Base-by-base conservation (phyloP, 2,329 filamentous ascomycete species). In the Orbilia quercus region DNA sequence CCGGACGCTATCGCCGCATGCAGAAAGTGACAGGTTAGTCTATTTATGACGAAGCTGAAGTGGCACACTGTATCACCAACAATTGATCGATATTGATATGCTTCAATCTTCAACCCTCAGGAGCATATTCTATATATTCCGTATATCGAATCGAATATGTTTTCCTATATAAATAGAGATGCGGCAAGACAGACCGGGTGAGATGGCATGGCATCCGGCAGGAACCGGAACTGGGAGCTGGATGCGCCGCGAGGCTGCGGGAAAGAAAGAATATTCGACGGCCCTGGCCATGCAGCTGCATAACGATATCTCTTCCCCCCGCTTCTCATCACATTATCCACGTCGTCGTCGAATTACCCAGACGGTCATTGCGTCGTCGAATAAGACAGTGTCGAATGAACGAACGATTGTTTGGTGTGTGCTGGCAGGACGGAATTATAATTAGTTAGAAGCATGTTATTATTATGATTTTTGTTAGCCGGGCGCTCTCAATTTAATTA, bases 401-500 rank as follows among this genome's bases (percentile, higher is more conserved):
- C 7, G 16, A 7, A 6, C 12, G 12, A 34, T 34, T 34, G 40
- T n/a, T 16, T 54, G 64, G 50, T 34, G 57, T 72, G 59, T 65
- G 67, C 67, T 72, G 67, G 67, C 59, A 64, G 59, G 22, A 22
- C 28, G 59, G 55, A 57, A 57, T 9, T 9, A n/a, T n/a, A n/a
- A n/a, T n/a, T n/a, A n/a, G n/a, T n/a, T n/a, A n/a, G n/a, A n/a
- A n/a, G n/a, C n/a, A n/a, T n/a, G n/a, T n/a, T n/a, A n/a, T n/a
- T n/a, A n/a, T 31, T 9, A 31, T 31, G 5, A 5, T 31, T 4
- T 31, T 31, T 31, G 62, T 57, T 48, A 57, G 58, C 59, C 58
- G 59, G 31, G 53, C 58, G 53, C 51, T 44, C 38, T 60, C 36
- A 45, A 20, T 59, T 48, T 72, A 72, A 72, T 72, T 72, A 65